These are phyloP conservation scores for Penicillium salamii DNA, from an alignment of 495 filamentous ascomycete species.

Conservation along the genomic window DNA sequence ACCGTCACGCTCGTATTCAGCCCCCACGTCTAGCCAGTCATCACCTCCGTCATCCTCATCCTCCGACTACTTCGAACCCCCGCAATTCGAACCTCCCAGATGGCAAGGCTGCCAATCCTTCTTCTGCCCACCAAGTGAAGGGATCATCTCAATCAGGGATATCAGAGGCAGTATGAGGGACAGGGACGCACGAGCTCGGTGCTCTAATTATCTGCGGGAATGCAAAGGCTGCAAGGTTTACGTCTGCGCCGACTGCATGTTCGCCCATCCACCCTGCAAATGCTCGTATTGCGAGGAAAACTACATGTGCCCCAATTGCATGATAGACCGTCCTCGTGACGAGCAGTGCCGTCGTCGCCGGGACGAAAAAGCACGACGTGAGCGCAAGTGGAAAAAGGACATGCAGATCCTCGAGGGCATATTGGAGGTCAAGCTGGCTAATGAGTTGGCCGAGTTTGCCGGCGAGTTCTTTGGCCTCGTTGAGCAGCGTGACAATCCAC, in stretches of 20 bases:
- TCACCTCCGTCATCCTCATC: conserved; percentile 40
- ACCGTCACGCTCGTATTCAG: conserved; percentile 30
- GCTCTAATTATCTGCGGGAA: conserved; percentile 47
- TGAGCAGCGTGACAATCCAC: conserved; percentile 9
- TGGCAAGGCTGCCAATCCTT: conserved; percentile 60
- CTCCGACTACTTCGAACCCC: conserved; percentile 29
- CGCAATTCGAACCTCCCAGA: conserved; percentile 29
- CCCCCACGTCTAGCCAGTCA: conserved; percentile 42
- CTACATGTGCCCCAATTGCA: conserved; percentile 54
- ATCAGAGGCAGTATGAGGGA: conserved; percentile 42
- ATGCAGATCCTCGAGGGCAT: conserved; percentile 42
- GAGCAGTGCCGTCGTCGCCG: conserved; percentile 41
- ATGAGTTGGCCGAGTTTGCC: conserved; percentile 44
- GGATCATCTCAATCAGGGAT: conserved; percentile 2
- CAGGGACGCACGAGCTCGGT: conserved; percentile 51
- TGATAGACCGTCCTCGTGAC: conserved; percentile 39
- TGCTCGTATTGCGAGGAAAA: conserved; percentile 53
- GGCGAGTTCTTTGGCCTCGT: conserved; percentile 42
- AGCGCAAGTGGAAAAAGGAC: conserved; percentile 46
- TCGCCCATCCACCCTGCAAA: conserved; percentile 45
- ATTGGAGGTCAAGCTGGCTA: conserved; percentile 43
- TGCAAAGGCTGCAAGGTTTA: conserved; percentile 54
- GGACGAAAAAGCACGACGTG: conserved; percentile 39
- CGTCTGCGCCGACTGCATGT: conserved; percentile 55
- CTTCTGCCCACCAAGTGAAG: conserved; percentile 43